Conservation (phyloP, 139 green algal genomes). For the Tetraselmis striata region DNA sequence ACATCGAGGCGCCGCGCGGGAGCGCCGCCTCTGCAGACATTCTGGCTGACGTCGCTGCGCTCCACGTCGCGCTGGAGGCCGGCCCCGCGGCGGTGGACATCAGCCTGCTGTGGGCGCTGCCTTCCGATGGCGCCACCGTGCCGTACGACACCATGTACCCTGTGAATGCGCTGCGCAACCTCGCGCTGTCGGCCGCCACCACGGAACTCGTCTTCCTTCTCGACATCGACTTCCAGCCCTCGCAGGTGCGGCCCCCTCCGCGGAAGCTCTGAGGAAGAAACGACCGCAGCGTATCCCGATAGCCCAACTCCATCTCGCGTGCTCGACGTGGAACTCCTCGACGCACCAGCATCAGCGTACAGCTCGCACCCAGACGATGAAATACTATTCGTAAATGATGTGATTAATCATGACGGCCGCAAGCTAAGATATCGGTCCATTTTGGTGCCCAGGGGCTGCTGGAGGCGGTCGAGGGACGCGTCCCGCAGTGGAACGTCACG, state of each 20-base stretch:
- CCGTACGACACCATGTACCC: slow-evolving; percentile 24
- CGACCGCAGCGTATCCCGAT: too few species aligned
- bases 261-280: too few species aligned
- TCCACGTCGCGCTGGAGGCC: background rate
- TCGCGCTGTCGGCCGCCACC: slow-evolving; percentile 21
- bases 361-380: too few species aligned
- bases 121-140: background rate
- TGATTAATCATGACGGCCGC: too few species aligned
- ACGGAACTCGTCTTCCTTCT: slow-evolving; percentile 33
- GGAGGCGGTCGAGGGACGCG: background rate
- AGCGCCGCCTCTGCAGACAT: background rate
- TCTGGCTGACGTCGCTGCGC: background rate
- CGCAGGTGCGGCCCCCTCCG: background rate
- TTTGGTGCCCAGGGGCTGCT: background rate
- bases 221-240: slow-evolving; percentile 28
- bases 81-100: background rate
- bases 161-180: slow-evolving; percentile 35
- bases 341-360: too few species aligned
- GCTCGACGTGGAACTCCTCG: too few species aligned
- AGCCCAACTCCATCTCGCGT: too few species aligned
- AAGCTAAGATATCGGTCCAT: too few species aligned
- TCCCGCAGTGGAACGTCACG: background rate
- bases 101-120: background rate
- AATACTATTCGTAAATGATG: too few species aligned
- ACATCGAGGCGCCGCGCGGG: background rate